phyloP scores from a whole-genome alignment of 2,329 filamentous ascomycete genomes.

The Phyllosticta ampelicida region DNA sequence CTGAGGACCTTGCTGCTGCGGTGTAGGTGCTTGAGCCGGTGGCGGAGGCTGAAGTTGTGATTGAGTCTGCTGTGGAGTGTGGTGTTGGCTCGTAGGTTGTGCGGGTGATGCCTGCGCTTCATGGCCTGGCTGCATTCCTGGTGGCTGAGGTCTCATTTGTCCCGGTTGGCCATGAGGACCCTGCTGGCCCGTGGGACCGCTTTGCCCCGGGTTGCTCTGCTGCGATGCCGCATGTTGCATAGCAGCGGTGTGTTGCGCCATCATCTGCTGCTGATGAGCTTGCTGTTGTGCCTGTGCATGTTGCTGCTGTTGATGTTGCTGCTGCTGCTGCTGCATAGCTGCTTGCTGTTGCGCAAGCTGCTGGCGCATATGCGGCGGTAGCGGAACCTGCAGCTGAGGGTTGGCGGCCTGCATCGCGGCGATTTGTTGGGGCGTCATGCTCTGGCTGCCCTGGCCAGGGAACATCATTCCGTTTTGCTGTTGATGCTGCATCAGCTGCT shows the following conservation, averaged over 20 bases:
- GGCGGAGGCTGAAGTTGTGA: constrained; percentile 20
- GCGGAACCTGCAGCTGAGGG: constrained; percentile 30
- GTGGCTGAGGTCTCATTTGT: constrained; percentile 28
- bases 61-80: constrained; percentile 30
- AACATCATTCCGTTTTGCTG: constrained; percentile 46
- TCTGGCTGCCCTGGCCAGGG: constrained; percentile 42
- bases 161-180: constrained; percentile 23
- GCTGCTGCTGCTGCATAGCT: constrained; percentile 21
- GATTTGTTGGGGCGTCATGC: constrained; percentile 43
- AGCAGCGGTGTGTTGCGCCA: constrained; percentile 28
- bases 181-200: constrained; percentile 28
- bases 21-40: constrained; percentile 17
- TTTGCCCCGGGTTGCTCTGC: constrained; percentile 38
- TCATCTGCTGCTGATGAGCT: constrained; percentile 19
- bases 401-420: constrained; percentile 37
- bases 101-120: constrained; percentile 30
- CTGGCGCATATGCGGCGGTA: constrained; percentile 29
- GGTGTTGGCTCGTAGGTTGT: constrained; percentile 24
- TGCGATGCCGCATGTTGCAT: constrained; percentile 41
- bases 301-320: constrained; percentile 33
- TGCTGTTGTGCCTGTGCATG: constrained; percentile 24
- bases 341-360: constrained; percentile 18
- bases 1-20: constrained; percentile 9
- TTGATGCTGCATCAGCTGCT: constrained; percentile 47
- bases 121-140: constrained; percentile 22